These are phyloP conservation scores for Suhomyces chickasaworum DNA, from an alignment of 1,139 yeast species.

Conservation along the genomic window DNA sequence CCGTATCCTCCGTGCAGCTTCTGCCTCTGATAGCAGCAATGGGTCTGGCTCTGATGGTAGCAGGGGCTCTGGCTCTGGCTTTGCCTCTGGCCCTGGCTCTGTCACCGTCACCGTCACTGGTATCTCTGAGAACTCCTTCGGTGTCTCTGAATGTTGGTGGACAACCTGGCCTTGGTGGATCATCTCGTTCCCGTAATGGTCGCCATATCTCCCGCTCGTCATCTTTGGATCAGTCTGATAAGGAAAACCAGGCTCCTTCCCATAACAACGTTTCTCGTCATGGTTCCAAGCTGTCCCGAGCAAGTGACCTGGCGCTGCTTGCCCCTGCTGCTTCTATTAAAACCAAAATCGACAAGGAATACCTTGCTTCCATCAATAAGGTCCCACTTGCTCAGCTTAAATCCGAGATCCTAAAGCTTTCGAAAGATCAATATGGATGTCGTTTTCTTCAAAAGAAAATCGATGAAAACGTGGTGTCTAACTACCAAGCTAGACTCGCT, in stretches of 20 bases:
- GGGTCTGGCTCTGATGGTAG: no score
- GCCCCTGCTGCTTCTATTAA: not conserved
- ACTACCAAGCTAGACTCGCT: constrained; percentile 31
- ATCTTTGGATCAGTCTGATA: constrained; percentile 11
- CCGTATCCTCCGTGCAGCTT: constrained; percentile 2
- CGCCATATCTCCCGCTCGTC: constrained; percentile 7
- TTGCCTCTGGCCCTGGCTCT: no score
- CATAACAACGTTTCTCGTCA: not conserved
- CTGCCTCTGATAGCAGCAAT: constrained; percentile 6
- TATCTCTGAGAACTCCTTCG: not conserved
- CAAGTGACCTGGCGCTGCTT: not conserved
- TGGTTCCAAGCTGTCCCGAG: not conserved
- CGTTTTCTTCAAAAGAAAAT: constrained; percentile 50
- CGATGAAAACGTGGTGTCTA: constrained; percentile 41
- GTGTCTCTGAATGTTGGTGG: not conserved
- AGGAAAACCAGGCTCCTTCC: constrained; percentile 11
- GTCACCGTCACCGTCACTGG: not conserved
- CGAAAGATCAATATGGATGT: constrained; percentile 53
- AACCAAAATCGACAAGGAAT: constrained; percentile 45
- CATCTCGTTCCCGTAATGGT: not conserved
- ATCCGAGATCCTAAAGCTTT: constrained; percentile 37
- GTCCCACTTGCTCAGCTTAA: constrained; percentile 39
- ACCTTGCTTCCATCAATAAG: constrained; percentile 39
- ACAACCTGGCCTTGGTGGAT: not conserved
- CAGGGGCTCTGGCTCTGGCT: no score